Evolutionary conservation across 1,139 yeast species (phyloP).

Genomic region (Candida freyschussii): DNA sequence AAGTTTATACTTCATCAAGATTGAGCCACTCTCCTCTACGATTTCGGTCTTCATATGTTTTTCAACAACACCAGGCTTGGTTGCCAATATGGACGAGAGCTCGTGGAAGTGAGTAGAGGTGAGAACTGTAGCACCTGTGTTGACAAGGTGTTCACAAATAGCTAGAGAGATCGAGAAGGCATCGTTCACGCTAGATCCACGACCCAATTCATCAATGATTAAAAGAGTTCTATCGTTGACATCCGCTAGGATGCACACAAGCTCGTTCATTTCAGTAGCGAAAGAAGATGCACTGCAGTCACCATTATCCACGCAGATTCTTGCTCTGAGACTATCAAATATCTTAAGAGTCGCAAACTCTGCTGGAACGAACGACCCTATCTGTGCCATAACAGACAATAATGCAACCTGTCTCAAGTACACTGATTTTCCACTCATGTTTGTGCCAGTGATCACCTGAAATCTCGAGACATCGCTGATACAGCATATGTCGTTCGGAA

Average conservation of each 20-base stretch:
- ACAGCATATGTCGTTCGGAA: slow-evolving; percentile 37
- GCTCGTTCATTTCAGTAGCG: slow-evolving; percentile 42
- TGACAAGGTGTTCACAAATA: slow-evolving; percentile 31
- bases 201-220: slow-evolving; percentile 42
- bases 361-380: slow-evolving; percentile 42
- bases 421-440: slow-evolving; percentile 47
- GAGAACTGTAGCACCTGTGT: slow-evolving; percentile 29
- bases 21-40: slow-evolving; percentile 14
- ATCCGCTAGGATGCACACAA: slow-evolving; percentile 37
- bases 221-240: slow-evolving; percentile 31
- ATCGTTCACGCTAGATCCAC: slow-evolving; percentile 40
- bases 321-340: slow-evolving; percentile 34
- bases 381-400: slow-evolving; percentile 40
- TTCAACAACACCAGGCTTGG: slow-evolving; percentile 30
- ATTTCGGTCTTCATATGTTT: slow-evolving; percentile 28
- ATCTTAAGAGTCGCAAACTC: slow-evolving; percentile 35
- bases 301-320: slow-evolving; percentile 33
- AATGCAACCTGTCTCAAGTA: slow-evolving; percentile 39
- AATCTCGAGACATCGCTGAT: slow-evolving; percentile 34
- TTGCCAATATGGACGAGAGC: slow-evolving; percentile 30
- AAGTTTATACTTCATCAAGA: slow-evolving; percentile 31
- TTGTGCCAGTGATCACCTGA: slow-evolving; percentile 43
- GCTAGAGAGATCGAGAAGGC: slow-evolving; percentile 39
- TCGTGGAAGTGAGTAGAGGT: slow-evolving; percentile 39
- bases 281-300: slow-evolving; percentile 35